A percentile compares a stretch with the other conserved stretches of the same genome.
Evolutionary conservation across 75 land plant genomes (phyloP).

Genomic region (Sequoia sempervirens): DNA sequence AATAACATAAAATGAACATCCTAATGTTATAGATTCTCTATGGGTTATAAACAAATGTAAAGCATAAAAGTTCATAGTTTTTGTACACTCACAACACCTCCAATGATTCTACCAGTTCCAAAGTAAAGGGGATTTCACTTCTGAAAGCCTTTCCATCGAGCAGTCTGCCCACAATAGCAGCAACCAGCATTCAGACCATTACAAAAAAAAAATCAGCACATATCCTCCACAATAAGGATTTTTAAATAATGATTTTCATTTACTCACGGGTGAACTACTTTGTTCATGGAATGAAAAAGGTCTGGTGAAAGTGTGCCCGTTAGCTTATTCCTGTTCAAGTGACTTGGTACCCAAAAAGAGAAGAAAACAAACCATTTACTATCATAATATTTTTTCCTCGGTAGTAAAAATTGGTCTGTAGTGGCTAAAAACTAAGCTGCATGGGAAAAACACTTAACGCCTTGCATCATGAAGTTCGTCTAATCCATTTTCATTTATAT

Average conservation of each 20-base stretch:
- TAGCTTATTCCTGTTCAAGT: slow-evolving; percentile 51
- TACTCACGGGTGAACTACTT: slow-evolving; percentile 54
- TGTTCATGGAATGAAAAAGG: slow-evolving; percentile 39
- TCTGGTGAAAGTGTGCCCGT: slow-evolving; percentile 40
- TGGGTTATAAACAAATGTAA: too few relatives aligned
- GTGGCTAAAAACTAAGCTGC: background rate
- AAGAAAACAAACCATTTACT: background rate
- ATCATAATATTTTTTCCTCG: background rate
- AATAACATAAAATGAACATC: background rate
- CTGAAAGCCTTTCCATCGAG: slow-evolving; percentile 29
- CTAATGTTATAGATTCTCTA: background rate
- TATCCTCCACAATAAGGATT: background rate
- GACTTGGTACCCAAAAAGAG: slow-evolving; percentile 22
- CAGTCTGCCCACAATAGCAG: slow-evolving; percentile 21
- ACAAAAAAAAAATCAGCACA: background rate
- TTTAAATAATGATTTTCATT: background rate
- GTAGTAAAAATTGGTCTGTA: background rate
- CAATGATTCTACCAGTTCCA: slow-evolving; percentile 25
- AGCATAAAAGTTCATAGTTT: too few relatives aligned
- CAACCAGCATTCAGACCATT: background rate
- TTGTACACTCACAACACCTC: slow-evolving; percentile 59
- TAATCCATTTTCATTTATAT: slow-evolving; percentile 31
- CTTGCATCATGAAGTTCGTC: slow-evolving; percentile 21
- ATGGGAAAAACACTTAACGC: slow-evolving; percentile 1
- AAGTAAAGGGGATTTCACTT: slow-evolving; percentile 28